phyloP scores from a whole-genome alignment of 2,329 filamentous ascomycete species.

The Fusarium ramigenum region DNA sequence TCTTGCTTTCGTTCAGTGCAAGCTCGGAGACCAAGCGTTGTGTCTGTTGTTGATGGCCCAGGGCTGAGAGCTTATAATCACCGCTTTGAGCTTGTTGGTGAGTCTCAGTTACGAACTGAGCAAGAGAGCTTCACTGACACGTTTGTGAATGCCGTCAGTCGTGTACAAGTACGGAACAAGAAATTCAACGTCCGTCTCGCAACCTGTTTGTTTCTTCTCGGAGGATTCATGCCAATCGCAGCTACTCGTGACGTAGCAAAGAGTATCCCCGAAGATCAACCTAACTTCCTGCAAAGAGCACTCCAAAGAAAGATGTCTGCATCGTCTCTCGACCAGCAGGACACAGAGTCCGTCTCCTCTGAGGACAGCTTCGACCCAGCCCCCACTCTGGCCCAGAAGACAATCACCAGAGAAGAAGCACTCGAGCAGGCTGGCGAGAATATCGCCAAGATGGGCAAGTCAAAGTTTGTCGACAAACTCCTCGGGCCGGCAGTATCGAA shows the following conservation, averaged over 20 bases:
- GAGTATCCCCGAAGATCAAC: accelerated
- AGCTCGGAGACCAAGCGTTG: too few relatives aligned
- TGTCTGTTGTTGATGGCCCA: background rate
- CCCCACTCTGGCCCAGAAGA: background rate
- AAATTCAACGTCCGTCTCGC: background rate
- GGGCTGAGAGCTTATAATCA: background rate
- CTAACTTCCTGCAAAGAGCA: accelerated
- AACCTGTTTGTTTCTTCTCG: too few relatives aligned
- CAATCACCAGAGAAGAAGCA: background rate
- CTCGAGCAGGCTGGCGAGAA: accelerated
- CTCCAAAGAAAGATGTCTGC: background rate
- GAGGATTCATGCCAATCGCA: too few relatives aligned
- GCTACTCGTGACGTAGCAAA: accelerated
- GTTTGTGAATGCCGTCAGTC: accelerated
- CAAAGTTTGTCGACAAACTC: background rate
- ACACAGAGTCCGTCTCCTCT: background rate
- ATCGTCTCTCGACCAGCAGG: accelerated
- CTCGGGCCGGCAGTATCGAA: background rate
- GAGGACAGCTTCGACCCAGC: background rate
- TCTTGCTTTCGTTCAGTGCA: accelerated
- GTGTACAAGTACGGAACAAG: too few relatives aligned
- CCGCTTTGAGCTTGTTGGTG: accelerated
- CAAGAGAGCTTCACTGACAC: accelerated
- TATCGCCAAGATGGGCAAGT: background rate
- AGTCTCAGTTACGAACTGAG: accelerated